Percentiles rank a stretch among this genome's conserved stretches.
These are phyloP conservation scores for Penicillium palitans DNA, from an alignment of 2,329 filamentous ascomycete species.

Conservation along the genomic window DNA sequence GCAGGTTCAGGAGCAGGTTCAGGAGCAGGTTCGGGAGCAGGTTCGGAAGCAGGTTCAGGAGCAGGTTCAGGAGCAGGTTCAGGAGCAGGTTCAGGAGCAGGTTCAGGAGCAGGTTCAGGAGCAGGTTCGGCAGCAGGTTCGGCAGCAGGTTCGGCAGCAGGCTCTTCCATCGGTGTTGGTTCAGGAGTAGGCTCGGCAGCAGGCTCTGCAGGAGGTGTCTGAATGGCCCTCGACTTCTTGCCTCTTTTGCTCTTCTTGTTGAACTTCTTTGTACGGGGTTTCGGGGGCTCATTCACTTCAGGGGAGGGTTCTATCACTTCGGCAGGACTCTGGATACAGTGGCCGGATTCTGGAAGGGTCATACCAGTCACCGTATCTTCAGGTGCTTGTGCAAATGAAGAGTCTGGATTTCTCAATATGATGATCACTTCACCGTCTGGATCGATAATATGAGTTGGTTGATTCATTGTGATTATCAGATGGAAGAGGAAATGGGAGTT, in stretches of 20 bases:
- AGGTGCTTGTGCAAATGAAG: not conserved
- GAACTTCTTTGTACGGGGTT: accelerated
- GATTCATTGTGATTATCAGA: not conserved
- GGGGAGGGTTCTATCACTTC: not conserved
- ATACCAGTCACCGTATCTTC: not conserved
- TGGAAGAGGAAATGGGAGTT: not conserved
- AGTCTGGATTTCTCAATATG: conserved; percentile 3
- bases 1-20: no score
- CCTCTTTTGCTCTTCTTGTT: accelerated
- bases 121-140: not conserved
- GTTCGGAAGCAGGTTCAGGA: no score
- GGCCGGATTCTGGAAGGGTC: not conserved
- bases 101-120: no score
- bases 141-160: not conserved
- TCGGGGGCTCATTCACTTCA: not conserved
- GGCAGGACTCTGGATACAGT: not conserved
- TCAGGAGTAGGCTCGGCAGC: no score
- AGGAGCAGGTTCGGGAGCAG: no score
- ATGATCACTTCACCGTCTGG: conserved; percentile 15
- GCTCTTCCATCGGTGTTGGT: not conserved
- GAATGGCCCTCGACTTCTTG: not conserved
- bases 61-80: no score
- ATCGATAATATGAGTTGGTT: conserved; percentile 12
- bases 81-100: no score
- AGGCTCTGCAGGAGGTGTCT: not conserved